Conservation (phyloP, 2,329 filamentous ascomycete species). For the Zopfia rhizophila region DNA sequence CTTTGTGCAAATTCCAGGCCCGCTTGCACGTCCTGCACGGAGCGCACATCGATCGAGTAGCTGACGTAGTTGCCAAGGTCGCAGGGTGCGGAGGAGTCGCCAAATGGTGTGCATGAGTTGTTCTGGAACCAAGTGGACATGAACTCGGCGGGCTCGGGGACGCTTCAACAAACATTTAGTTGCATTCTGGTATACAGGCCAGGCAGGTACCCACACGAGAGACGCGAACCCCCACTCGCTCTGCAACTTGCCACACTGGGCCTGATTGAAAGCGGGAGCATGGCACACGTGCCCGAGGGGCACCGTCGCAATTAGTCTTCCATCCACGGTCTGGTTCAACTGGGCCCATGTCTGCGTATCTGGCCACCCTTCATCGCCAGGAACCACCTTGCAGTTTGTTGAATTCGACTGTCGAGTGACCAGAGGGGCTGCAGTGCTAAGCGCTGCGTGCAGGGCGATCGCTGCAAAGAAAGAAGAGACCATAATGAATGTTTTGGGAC, state of each 20-base stretch:
- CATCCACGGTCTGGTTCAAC: constrained; percentile 31
- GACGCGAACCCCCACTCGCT: constrained; percentile 25
- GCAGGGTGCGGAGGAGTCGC: constrained; percentile 14
- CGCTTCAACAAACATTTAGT: not conserved
- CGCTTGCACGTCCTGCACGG: constrained; percentile 23
- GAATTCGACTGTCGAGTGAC: too few species aligned
- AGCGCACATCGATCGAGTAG: constrained; percentile 49
- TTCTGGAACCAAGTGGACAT: constrained; percentile 8
- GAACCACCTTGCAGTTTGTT: constrained; percentile 36
- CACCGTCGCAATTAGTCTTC: constrained; percentile 32
- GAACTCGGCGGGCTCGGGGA: not conserved
- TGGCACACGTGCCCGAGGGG: constrained; percentile 34
- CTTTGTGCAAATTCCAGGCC: constrained; percentile 35
- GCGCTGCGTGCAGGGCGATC: too few species aligned
- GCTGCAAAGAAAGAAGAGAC: too few species aligned
- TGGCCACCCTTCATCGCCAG: constrained; percentile 35
- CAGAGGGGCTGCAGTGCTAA: too few species aligned
- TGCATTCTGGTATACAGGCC: too few species aligned
- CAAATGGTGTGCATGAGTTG: not conserved
- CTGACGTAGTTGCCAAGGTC: constrained; percentile 39
- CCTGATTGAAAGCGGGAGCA: constrained; percentile 31
- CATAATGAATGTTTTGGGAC: too few species aligned
- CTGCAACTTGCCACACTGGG: constrained; percentile 24
- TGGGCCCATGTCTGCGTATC: constrained; percentile 25
- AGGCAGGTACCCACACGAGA: too few species aligned